Evolutionary conservation across 768 basidiomycete species (phyloP).

Genomic region (Serendipita sp.): DNA sequence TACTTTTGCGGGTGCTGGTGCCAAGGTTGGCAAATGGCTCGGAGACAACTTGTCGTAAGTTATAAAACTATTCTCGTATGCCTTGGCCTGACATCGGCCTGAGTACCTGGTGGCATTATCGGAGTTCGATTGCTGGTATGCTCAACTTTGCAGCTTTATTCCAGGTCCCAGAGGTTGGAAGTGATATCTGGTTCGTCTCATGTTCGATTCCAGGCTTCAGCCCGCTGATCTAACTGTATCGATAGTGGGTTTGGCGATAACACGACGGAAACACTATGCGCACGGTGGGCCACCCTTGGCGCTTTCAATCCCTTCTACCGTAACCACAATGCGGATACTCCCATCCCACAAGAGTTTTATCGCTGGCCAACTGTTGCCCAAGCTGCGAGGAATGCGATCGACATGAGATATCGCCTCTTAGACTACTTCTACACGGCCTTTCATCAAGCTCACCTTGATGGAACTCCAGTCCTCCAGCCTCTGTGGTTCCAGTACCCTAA

Average conservation of each 20-base stretch:
- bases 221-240: not conserved
- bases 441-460: constrained; percentile 31
- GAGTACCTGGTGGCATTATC: constrained; percentile 26
- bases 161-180: constrained; percentile 68
- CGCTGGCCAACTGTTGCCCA: constrained; percentile 67
- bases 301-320: constrained; percentile 73
- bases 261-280: constrained; percentile 66
- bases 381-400: constrained; percentile 54
- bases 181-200: not conserved
- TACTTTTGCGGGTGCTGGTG: constrained; percentile 18
- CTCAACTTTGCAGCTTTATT: constrained; percentile 33
- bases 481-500: constrained; percentile 67
- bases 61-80: constrained; percentile 43
- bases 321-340: constrained; percentile 54
- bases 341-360: constrained; percentile 65
- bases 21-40: constrained; percentile 14
- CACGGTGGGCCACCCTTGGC: constrained; percentile 63
- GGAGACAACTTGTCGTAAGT: constrained; percentile 12
- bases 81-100: constrained; percentile 17
- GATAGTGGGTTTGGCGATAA: constrained; percentile 27
- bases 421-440: constrained; percentile 35
- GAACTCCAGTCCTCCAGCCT: constrained; percentile 57
- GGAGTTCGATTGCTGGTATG: constrained; percentile 13
- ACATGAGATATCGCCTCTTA: constrained; percentile 51
- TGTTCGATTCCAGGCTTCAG: not conserved